Base-by-base conservation (phyloP, 2,329 filamentous ascomycete species). In the Fusarium liriodendri region DNA sequence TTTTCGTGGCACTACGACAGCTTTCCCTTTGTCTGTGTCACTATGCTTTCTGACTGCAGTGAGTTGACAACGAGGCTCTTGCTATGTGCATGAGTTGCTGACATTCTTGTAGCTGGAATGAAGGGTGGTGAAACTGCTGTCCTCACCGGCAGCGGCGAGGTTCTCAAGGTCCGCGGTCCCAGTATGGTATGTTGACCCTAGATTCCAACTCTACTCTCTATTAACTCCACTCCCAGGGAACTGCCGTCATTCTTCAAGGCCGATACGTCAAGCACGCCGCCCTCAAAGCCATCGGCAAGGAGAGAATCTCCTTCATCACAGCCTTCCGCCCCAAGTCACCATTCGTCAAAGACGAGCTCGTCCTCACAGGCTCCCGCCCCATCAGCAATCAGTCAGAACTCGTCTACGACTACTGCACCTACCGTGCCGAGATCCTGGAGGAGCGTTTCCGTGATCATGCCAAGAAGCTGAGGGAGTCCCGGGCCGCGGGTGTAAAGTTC, bases 1-100 rank as follows among this genome's bases (percentile, higher is more conserved):
- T 74, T 71, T 72, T 87, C 89, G 6, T 92, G 90, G 90, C 90
- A 92, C 80, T 88, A 83, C 1, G 91, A 92, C 79, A 90, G 88
- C 77, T 92, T 91, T 77, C 90, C 90, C 0, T 93, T 92, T 77
- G 90, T 93, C n/a, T 92, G 90, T 73, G 90, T 93, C n/a, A 85
- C 87, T 9, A 93, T 92, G 90, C 85, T 92, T 32, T 90, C 88
- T 38, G 90, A 92, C 76, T 91, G 89, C 72, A 86, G 85, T 0
- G 83, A 84, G 45, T 27, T 18, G 2, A 16, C 22, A 18, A 8
- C 20, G 4, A 27, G 2, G 4, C 9, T 18, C 5, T n/a, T 6
- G 2, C 45, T 14, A 29, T n/a, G 45, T 50, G 6, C 2, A 47
- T 5, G 2, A 50, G 16, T 29, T 29, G 7, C 22, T 50, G 25